phyloP scores from a whole-genome alignment of 2,329 filamentous ascomycete genomes.

The Talaromyces sp. region DNA sequence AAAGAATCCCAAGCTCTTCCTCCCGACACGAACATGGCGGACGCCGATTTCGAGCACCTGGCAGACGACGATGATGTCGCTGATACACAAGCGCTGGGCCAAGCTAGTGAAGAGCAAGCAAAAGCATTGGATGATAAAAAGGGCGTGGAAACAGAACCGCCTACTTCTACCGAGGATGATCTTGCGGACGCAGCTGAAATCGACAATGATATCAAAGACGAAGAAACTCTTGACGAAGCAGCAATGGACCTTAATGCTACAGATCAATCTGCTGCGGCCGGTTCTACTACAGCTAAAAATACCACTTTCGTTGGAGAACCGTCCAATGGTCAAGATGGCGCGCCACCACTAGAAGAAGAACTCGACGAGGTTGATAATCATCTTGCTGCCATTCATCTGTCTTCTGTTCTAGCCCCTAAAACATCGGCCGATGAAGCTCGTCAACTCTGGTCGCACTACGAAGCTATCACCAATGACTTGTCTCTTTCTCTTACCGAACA shows the following conservation, averaged over 20 bases:
- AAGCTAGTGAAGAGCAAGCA: constrained; percentile 80
- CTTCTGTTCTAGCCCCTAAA: constrained; percentile 40
- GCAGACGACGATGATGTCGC: constrained; percentile 72
- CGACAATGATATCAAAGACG: constrained; percentile 27
- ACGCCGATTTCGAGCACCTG: constrained; percentile 89
- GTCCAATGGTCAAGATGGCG: constrained; percentile 22
- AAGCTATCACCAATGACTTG: constrained; percentile 74
- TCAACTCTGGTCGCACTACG: constrained; percentile 77
- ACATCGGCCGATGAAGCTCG: constrained; percentile 56
- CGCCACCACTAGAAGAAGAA: constrained; percentile 41
- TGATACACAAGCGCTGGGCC: constrained; percentile 89
- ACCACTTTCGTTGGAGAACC: constrained; percentile 30
- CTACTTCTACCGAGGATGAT: constrained; percentile 49
- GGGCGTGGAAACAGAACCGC: constrained; percentile 67
- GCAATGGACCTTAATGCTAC: constrained; percentile 29
- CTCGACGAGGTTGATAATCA: constrained; percentile 46
- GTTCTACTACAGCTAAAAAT: constrained; percentile 50
- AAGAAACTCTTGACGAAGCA: constrained; percentile 45
- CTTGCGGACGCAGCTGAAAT: constrained; percentile 49
- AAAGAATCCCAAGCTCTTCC: constrained; percentile 49
- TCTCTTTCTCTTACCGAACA: constrained; percentile 89
- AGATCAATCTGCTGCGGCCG: constrained; percentile 34
- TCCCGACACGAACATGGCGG: constrained; percentile 63
- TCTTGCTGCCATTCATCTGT: constrained; percentile 68
- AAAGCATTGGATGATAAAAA: constrained; percentile 81